phyloP scores from a whole-genome alignment of 1,284 basidiomycete genomes.

The Sanguinoderma infundibulare region DNA sequence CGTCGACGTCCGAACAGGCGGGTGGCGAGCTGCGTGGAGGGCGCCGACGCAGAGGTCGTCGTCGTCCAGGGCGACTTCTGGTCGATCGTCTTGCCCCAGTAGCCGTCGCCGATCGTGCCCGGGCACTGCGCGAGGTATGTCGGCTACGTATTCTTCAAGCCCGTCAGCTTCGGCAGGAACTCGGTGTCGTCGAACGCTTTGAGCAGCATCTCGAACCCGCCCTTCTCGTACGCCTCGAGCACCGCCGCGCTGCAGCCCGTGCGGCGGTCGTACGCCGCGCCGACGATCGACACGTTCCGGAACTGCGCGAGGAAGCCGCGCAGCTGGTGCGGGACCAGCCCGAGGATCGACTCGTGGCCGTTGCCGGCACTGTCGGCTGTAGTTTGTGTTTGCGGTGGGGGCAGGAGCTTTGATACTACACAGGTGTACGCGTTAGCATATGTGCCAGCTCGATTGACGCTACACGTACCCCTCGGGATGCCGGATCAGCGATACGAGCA shows the following conservation, averaged over 20 bases:
- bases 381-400: constrained; percentile 53
- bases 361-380: constrained; percentile 36
- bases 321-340: constrained; percentile 92
- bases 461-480: constrained; percentile 83
- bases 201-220: constrained; percentile 82
- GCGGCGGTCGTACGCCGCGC: constrained; percentile 86
- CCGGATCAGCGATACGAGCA: constrained; percentile 88
- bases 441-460: too few relatives aligned
- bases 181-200: constrained; percentile 86
- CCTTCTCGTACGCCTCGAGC: constrained; percentile 71
- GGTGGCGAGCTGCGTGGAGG: too few relatives aligned
- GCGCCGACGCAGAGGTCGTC: too few relatives aligned
- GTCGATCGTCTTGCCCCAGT: too few relatives aligned
- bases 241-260: constrained; percentile 87
- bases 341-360: constrained; percentile 65
- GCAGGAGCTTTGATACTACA: constrained; percentile 69
- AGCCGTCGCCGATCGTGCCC: too few relatives aligned
- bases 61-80: too few relatives aligned
- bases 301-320: constrained; percentile 91
- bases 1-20: too few relatives aligned
- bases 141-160: constrained; percentile 86
- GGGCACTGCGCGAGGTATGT: too few relatives aligned
- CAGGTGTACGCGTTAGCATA: not conserved
- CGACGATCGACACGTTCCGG: constrained; percentile 82
- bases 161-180: constrained; percentile 84